Conservation (phyloP, 1,284 basidiomycete species). For the Afroboletus lepidellus region DNA sequence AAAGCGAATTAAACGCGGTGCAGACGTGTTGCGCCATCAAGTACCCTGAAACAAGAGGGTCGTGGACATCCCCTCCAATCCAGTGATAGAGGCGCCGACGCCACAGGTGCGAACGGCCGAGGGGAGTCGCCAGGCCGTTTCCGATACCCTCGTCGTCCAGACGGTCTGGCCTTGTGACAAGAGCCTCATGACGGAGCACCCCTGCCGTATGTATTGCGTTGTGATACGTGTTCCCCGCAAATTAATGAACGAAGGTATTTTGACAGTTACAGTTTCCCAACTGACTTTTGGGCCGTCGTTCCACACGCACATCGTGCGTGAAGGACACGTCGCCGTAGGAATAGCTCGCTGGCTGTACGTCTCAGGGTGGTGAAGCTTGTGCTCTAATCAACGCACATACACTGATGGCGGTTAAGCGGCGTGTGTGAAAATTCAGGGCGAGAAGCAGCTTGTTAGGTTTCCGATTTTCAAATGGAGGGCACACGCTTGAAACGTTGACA, state of each 20-base stretch:
- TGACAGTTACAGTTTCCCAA: slow-evolving; percentile 15
- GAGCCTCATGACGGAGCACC: slow-evolving; percentile 30
- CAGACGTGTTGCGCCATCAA: slow-evolving; percentile 41
- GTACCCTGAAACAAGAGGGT: slow-evolving; percentile 39
- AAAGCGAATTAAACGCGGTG: slow-evolving; percentile 43
- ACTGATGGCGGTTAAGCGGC: slow-evolving; percentile 11
- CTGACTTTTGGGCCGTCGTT: slow-evolving; percentile 8
- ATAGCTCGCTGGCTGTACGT: background rate
- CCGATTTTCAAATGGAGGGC: slow-evolving; percentile 32
- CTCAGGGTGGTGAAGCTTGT: background rate
- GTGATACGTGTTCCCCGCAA: slow-evolving; percentile 16
- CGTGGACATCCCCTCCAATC: slow-evolving; percentile 1
- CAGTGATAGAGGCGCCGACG: slow-evolving; percentile 1
- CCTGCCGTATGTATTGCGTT: slow-evolving; percentile 26
- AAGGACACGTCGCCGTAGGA: background rate
- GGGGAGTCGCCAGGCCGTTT: slow-evolving; percentile 31
- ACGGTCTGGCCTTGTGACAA: slow-evolving; percentile 43
- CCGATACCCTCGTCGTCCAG: slow-evolving; percentile 42
- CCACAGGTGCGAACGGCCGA: slow-evolving; percentile 29
- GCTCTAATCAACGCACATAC: background rate
- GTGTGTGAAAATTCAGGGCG: slow-evolving; percentile 29
- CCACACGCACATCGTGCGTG: background rate
- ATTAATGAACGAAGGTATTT: slow-evolving; percentile 27
- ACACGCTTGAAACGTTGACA: background rate
- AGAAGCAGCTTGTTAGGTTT: slow-evolving; percentile 30